These are phyloP conservation scores for Malus orientalis DNA, from an alignment of 306 rosid genomes.

Conservation along the genomic window DNA sequence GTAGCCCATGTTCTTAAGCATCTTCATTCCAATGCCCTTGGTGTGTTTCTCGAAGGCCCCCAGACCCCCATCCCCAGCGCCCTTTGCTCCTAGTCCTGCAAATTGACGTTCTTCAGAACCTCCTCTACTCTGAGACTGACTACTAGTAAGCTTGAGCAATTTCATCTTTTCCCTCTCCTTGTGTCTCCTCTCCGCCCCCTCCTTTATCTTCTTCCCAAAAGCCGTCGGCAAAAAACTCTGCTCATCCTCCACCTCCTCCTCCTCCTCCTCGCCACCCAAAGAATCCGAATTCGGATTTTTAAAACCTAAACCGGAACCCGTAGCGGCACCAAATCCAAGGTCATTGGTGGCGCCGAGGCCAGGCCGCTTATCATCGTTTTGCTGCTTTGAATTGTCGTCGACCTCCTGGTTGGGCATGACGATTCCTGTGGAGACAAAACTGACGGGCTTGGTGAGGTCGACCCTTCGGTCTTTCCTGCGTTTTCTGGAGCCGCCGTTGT, in stretches of 20 bases:
- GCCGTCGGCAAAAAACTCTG: slow-evolving; percentile 55
- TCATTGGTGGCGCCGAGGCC: slow-evolving; percentile 28
- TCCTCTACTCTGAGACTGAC: slow-evolving; percentile 6
- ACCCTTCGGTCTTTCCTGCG: slow-evolving; percentile 43
- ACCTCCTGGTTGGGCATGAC: slow-evolving; percentile 59
- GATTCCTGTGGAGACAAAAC: slow-evolving; percentile 69
- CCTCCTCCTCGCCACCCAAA: slow-evolving; percentile 20
- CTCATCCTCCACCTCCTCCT: neutral
- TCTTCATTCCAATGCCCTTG: slow-evolving; percentile 73
- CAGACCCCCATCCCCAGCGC: slow-evolving; percentile 19
- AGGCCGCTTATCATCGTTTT: slow-evolving; percentile 36
- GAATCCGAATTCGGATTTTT: neutral
- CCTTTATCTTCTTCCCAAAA: slow-evolving; percentile 74
- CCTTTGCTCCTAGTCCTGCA: neutral
- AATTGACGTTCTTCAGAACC: neutral
- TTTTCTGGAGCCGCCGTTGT: slow-evolving; percentile 34
- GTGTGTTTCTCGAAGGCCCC: slow-evolving; percentile 80
- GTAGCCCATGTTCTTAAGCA: slow-evolving; percentile 88
- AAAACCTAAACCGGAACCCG: slow-evolving; percentile 42
- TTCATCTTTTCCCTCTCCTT: slow-evolving; percentile 46
- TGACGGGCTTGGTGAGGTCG: slow-evolving; percentile 71
- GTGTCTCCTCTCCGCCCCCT: slow-evolving; percentile 71
- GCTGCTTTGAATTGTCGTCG: slow-evolving; percentile 19
- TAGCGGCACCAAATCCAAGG: slow-evolving; percentile 51
- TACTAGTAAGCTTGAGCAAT: slow-evolving; percentile 41